phyloP scores from a whole-genome alignment of 148 eudicot genomes.

The Chenopodium formosanum region DNA sequence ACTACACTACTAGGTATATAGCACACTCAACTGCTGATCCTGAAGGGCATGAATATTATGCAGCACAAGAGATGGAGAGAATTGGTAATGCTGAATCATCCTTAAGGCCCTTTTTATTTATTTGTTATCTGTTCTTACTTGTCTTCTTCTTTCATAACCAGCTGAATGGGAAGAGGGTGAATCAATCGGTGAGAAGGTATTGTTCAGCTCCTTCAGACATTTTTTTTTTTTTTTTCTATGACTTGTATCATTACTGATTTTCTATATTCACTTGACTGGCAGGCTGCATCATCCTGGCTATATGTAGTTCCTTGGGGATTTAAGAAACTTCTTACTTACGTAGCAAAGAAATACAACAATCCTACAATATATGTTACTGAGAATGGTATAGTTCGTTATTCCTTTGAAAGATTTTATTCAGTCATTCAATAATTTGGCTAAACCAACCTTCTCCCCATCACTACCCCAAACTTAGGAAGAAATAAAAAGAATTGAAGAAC shows the following conservation, averaged over 20 bases:
- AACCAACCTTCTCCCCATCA: background rate
- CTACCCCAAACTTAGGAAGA: too few relatives aligned
- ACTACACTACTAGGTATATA: constrained; percentile 74
- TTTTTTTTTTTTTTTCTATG: background rate
- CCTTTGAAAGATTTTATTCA: background rate
- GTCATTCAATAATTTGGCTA: background rate
- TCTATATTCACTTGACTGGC: constrained; percentile 29
- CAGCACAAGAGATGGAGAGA: constrained; percentile 56
- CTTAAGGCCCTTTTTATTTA: background rate
- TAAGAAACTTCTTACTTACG: constrained; percentile 49
- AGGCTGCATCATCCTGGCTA: constrained; percentile 89
- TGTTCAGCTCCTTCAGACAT: constrained; percentile 7
- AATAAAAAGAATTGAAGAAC: background rate
- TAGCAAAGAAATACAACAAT: constrained; percentile 60
- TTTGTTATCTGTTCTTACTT: constrained; percentile 20
- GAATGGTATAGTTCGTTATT: constrained; percentile 48
- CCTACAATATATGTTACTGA: constrained; percentile 69
- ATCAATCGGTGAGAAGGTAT: constrained; percentile 73
- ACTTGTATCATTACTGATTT: constrained; percentile 15
- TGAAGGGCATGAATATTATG: constrained; percentile 47
- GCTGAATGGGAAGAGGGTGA: constrained; percentile 83
- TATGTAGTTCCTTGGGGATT: constrained; percentile 90
- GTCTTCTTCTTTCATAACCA: constrained; percentile 27
- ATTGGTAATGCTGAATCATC: constrained; percentile 42
- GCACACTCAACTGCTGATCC: constrained; percentile 36